phyloP scores from a whole-genome alignment of 192 early-diverging fungal genomes.

The Backusella parvicylindrica region DNA sequence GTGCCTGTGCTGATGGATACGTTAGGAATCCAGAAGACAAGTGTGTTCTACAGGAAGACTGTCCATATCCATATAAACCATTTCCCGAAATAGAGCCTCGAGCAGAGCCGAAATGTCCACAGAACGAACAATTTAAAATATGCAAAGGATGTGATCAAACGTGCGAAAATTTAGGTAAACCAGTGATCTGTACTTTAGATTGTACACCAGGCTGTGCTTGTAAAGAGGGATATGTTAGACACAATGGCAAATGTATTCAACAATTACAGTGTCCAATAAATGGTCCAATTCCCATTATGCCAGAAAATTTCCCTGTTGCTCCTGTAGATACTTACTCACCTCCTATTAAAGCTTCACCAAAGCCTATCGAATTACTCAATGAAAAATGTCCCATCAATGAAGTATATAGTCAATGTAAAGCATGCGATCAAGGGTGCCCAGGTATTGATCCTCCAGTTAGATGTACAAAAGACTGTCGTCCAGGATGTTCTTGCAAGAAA shows the following conservation, averaged over 20 bases:
- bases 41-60: not conserved
- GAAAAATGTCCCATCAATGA: not conserved
- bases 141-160: not conserved
- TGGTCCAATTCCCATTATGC: not conserved
- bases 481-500: not conserved
- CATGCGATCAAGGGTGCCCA: not conserved
- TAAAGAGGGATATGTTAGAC: not conserved
- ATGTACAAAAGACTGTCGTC: not conserved
- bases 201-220: not conserved
- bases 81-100: not conserved
- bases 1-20: not conserved
- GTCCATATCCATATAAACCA: not conserved
- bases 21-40: not conserved
- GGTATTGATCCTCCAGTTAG: not conserved
- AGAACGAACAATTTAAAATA: not conserved
- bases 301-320: not conserved
- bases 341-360: not conserved
- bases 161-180: not conserved
- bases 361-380: no score
- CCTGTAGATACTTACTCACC: not conserved
- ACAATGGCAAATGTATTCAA: not conserved
- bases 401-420: not conserved
- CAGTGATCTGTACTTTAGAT: not conserved
- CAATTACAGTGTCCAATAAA: not conserved
- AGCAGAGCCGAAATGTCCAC: not conserved